Evolutionary conservation across 2,329 filamentous ascomycete species (phyloP).

Genomic region (Xylaria sp.): DNA sequence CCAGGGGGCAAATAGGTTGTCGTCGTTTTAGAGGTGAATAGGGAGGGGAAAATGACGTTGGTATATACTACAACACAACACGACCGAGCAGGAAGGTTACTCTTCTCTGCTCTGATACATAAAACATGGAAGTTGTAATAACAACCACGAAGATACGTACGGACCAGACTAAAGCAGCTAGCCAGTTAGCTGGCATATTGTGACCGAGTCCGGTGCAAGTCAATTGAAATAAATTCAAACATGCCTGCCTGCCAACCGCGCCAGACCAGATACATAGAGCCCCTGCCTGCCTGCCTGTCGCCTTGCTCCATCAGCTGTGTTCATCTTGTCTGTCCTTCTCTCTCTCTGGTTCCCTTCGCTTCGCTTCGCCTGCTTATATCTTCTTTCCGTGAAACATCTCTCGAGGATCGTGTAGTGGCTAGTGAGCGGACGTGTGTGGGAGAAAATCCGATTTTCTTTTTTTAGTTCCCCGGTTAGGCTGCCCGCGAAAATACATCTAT

Average conservation of each 20-base stretch:
- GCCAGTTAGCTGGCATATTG: neutral
- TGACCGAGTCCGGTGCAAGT: constrained; percentile 2
- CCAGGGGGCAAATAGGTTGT: neutral
- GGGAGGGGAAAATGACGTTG: neutral
- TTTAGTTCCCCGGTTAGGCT: constrained; percentile 4
- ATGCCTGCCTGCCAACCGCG: constrained; percentile 16
- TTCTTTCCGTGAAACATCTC: constrained; percentile 5
- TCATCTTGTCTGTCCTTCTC: neutral
- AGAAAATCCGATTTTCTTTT: neutral
- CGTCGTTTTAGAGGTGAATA: too few species aligned
- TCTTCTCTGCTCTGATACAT: neutral
- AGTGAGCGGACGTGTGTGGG: constrained; percentile 10
- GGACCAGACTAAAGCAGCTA: constrained; percentile 10
- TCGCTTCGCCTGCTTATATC: neutral
- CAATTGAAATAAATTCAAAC: constrained; percentile 22
- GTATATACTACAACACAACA: neutral
- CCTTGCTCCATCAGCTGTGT: neutral
- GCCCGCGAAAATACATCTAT: constrained; percentile 24
- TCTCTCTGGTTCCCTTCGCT: neutral
- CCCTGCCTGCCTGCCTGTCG: neutral
- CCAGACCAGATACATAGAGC: neutral
- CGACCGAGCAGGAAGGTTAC: constrained; percentile 33
- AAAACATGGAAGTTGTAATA: constrained; percentile 34
- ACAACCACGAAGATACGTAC: constrained; percentile 1
- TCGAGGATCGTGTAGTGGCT: constrained; percentile 9